These are phyloP conservation scores for Ceratobasidium sp. DNA, from an alignment of 1,284 basidiomycete species.

Conservation along the genomic window DNA sequence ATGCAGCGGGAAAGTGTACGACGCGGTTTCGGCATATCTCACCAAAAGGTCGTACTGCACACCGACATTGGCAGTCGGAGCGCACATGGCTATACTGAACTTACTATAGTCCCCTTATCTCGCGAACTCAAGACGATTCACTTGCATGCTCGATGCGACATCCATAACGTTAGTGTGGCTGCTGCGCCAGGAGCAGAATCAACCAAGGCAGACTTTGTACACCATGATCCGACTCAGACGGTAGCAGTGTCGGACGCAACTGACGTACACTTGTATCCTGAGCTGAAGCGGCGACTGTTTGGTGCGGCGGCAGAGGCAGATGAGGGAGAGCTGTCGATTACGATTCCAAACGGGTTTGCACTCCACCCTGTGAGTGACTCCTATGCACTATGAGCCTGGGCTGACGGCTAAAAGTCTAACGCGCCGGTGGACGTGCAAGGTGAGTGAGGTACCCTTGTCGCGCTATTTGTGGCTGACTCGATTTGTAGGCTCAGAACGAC, in stretches of 20 bases:
- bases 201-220: constrained; percentile 76
- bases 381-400: constrained; percentile 50
- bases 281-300: constrained; percentile 93
- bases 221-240: constrained; percentile 80
- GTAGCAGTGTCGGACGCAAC: constrained; percentile 77
- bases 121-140: constrained; percentile 83
- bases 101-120: constrained; percentile 84
- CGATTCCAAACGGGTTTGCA: constrained; percentile 84
- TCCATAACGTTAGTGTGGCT: constrained; percentile 72
- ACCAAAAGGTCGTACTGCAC: constrained; percentile 92
- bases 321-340: constrained; percentile 93
- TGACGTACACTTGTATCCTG: constrained; percentile 91
- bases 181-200: constrained; percentile 66
- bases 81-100: constrained; percentile 84
- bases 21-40: constrained; percentile 56
- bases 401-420: constrained; percentile 45
- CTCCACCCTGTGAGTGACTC: constrained; percentile 65
- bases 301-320: constrained; percentile 90
- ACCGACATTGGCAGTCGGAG: constrained; percentile 65
- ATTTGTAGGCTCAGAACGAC: constrained; percentile 36
- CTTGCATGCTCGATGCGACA: constrained; percentile 83
- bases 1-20: constrained; percentile 46
- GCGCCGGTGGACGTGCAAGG: constrained; percentile 46
- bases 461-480: constrained; percentile 25
- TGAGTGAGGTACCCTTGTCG: constrained; percentile 38